phyloP scores from a whole-genome alignment of 345 rosid species.

The Passiflora organensis region DNA sequence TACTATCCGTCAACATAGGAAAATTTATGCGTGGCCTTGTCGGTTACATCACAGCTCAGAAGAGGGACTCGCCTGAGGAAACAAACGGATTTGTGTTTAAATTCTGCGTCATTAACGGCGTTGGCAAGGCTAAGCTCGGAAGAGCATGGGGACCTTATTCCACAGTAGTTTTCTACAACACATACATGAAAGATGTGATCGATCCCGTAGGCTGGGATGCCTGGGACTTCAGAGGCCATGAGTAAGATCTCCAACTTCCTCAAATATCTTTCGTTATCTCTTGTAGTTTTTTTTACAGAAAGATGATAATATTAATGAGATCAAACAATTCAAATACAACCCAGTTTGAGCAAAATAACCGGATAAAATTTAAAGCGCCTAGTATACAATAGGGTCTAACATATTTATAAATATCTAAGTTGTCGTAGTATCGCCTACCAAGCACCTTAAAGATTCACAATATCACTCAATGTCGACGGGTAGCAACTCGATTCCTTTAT shows the following conservation, averaged over 20 bases:
- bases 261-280: too few species aligned
- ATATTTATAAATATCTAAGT: too few species aligned
- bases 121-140: slow-evolving; percentile 28
- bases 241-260: slow-evolving; percentile 11
- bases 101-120: slow-evolving; percentile 1
- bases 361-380: too few species aligned
- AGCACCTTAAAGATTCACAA: too few species aligned
- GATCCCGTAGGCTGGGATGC: slow-evolving; percentile 35
- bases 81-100: slow-evolving; percentile 19
- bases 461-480: too few species aligned
- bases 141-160: slow-evolving; percentile 35
- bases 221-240: slow-evolving; percentile 20
- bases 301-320: too few species aligned
- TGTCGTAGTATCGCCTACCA: too few species aligned
- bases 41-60: slow-evolving; percentile 21
- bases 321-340: too few species aligned
- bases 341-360: too few species aligned
- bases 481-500: too few species aligned
- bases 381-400: too few species aligned
- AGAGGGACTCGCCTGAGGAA: not conserved
- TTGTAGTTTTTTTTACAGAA: too few species aligned
- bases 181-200: slow-evolving; percentile 7
- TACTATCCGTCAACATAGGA: slow-evolving; percentile 4
- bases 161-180: slow-evolving; percentile 24
- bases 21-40: not conserved